Evolutionary conservation across 805 yeast genomes (phyloP).

Genomic region (Yarrowia osloensis): DNA sequence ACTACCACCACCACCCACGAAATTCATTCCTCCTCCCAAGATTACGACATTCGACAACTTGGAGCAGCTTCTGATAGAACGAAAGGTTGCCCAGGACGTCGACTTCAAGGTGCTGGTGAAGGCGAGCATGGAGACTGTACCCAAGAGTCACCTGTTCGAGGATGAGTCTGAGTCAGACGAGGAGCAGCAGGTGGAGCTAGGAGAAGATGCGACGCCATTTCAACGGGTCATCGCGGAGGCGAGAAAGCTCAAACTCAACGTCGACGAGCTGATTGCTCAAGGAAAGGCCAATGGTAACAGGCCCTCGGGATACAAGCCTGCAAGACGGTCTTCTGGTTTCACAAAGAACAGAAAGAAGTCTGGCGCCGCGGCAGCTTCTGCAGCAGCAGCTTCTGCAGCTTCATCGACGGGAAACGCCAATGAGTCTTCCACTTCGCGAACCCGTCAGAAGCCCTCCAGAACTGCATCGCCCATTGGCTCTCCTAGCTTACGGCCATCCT

Average conservation of each 20-base stretch:
- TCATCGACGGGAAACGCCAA: neutral
- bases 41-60: neutral
- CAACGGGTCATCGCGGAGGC: constrained; percentile 38
- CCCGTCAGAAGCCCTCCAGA: neutral
- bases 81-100: constrained; percentile 20
- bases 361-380: neutral
- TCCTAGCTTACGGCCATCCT: constrained; percentile 7
- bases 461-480: constrained; percentile 13
- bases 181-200: constrained; percentile 18
- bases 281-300: constrained; percentile 23
- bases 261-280: constrained; percentile 34
- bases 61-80: neutral
- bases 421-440: neutral
- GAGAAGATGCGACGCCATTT: constrained; percentile 35
- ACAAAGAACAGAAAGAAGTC: constrained; percentile 21
- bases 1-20: constrained; percentile 3
- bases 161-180: constrained; percentile 35
- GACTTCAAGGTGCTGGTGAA: constrained; percentile 34
- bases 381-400: neutral
- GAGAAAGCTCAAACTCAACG: constrained; percentile 34
- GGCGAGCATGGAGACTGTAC: constrained; percentile 31
- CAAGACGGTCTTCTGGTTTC: constrained; percentile 1
- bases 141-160: constrained; percentile 34
- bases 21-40: constrained; percentile 26
- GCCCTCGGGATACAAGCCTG: constrained; percentile 10